A percentile compares a stretch with the other conserved stretches of the same genome.
Conservation (phyloP, 2,329 filamentous ascomycete genomes). For the Phaeophleospora eucalypticola region DNA sequence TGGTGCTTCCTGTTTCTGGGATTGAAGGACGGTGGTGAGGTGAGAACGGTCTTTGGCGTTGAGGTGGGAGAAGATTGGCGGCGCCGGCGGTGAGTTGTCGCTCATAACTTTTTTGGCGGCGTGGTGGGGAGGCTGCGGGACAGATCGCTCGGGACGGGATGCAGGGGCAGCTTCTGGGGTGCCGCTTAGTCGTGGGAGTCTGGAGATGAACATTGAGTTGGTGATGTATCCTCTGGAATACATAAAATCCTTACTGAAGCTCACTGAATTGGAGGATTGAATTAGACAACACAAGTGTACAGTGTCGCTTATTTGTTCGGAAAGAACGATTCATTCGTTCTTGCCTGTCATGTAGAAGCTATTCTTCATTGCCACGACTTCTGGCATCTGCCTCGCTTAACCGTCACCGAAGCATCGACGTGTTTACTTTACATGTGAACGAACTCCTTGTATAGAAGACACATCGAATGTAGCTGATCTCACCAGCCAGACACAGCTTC, state of each 20-base stretch:
- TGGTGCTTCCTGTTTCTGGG: conserved; percentile 26
- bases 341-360: background rate
- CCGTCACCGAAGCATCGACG: background rate
- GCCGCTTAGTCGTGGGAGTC: background rate
- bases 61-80: conserved; percentile 44
- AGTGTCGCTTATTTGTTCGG: no score
- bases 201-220: no score
- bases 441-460: conserved; percentile 1
- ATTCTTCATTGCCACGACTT: background rate
- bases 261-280: no score
- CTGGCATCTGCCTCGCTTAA: background rate
- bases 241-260: no score
- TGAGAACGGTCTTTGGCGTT: conserved; percentile 45
- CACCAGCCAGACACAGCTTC: conserved; percentile 8
- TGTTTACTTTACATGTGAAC: conserved; percentile 5
- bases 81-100: background rate
- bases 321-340: no score
- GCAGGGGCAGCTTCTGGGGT: background rate
- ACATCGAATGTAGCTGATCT: conserved; percentile 4
- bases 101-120: background rate
- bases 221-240: no score
- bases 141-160: background rate
- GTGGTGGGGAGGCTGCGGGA: background rate
- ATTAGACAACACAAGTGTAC: no score
- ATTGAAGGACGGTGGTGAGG: conserved; percentile 35